Percentiles rank a stretch among this genome's conserved stretches.
These are phyloP conservation scores for Inosperma sp. DNA, from an alignment of 768 basidiomycete genomes.

Conservation along the genomic window DNA sequence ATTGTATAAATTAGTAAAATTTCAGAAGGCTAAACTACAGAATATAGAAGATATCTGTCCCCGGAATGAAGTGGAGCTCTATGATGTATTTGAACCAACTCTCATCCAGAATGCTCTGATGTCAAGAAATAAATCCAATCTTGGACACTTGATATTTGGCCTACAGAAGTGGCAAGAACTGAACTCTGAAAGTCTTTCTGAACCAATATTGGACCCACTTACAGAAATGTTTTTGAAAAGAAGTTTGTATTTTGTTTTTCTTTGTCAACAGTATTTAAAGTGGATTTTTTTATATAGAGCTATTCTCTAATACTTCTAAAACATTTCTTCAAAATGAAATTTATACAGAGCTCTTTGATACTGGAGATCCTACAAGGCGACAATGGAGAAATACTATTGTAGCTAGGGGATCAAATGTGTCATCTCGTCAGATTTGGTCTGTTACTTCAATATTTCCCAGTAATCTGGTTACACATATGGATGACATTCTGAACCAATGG, in stretches of 20 bases:
- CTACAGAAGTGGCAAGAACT: not conserved
- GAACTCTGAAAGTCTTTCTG: not conserved
- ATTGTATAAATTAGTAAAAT: not conserved
- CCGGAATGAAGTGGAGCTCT: not conserved
- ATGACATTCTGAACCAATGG: not conserved
- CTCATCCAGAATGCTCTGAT: not conserved
- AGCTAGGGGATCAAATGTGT: not conserved
- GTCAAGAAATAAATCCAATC: not conserved
- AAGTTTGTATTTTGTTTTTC: too few relatives aligned
- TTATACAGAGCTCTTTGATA: not conserved
- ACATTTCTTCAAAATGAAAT: too few relatives aligned
- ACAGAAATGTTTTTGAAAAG: too few relatives aligned
- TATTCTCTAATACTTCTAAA: too few relatives aligned
- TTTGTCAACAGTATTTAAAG: too few relatives aligned
- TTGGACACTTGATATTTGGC: conserved; percentile 8
- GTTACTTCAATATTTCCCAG: conserved; percentile 1
- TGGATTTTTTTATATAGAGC: too few relatives aligned
- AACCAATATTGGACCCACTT: too few relatives aligned
- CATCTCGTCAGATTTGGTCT: conserved; percentile 1
- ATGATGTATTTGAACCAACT: conserved; percentile 15
- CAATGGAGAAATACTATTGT: not conserved
- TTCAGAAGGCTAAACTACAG: not conserved
- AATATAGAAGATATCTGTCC: not conserved
- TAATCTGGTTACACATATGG: not conserved
- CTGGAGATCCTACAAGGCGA: not conserved